Evolutionary conservation across 176 grass and related monocot species (phyloP).

Genomic region (Avena insularis): DNA sequence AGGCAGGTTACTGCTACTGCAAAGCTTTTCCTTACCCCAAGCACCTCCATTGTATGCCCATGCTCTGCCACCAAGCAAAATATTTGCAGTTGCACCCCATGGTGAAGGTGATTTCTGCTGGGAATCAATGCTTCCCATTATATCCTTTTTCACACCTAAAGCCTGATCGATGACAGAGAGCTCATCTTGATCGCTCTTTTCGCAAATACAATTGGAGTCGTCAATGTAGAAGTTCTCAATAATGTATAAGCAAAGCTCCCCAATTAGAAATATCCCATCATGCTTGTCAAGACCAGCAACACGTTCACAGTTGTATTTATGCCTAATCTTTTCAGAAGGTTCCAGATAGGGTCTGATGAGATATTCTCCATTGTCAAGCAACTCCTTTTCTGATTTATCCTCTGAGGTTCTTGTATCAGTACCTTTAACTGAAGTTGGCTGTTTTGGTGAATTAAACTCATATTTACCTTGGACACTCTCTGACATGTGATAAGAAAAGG

Average conservation of each 20-base stretch:
- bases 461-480: slow-evolving; percentile 72
- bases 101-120: slow-evolving; percentile 74
- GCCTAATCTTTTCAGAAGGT: slow-evolving; percentile 91
- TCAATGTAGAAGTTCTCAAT: slow-evolving; percentile 99
- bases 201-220: slow-evolving; percentile 89
- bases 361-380: slow-evolving; percentile 97
- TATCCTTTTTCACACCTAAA: slow-evolving; percentile 96
- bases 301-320: slow-evolving; percentile 95
- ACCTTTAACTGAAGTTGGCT: slow-evolving; percentile 60
- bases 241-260: slow-evolving; percentile 92
- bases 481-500: slow-evolving; percentile 75
- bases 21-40: slow-evolving; percentile 97
- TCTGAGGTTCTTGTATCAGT: slow-evolving; percentile 75
- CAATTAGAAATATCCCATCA: slow-evolving; percentile 98
- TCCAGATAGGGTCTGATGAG: slow-evolving; percentile 97
- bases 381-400: slow-evolving; percentile 89
- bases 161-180: slow-evolving; percentile 98
- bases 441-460: slow-evolving; percentile 82
- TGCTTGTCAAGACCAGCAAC: slow-evolving; percentile 96
- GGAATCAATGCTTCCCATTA: slow-evolving; percentile 76
- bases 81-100: slow-evolving; percentile 56
- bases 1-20: slow-evolving; percentile 78
- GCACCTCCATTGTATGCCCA: slow-evolving; percentile 98
- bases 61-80: slow-evolving; percentile 84
- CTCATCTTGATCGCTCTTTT: slow-evolving; percentile 91